These are phyloP conservation scores for Mycena vulgaris DNA, from an alignment of 768 basidiomycete species.

Conservation along the genomic window DNA sequence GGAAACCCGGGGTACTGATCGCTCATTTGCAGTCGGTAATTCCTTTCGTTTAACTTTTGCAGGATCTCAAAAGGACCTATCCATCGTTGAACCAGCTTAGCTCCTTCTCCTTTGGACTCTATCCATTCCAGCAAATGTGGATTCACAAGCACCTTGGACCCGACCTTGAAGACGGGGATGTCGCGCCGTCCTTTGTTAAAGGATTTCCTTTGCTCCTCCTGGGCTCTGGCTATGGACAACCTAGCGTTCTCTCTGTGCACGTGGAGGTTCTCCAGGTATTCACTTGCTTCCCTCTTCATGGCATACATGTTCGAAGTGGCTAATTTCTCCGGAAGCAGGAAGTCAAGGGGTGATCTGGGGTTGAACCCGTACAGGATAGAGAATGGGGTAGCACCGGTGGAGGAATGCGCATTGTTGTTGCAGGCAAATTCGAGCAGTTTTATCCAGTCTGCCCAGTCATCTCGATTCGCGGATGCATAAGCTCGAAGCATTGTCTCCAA, in stretches of 20 bases:
- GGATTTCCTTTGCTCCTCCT: not conserved
- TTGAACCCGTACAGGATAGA: not conserved
- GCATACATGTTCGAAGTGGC: not conserved
- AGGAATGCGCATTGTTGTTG: not conserved
- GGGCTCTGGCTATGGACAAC: not conserved
- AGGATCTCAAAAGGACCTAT: conserved; percentile 1
- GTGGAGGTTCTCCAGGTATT: not conserved
- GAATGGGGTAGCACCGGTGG: not conserved
- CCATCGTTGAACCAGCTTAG: not conserved
- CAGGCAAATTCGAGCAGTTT: not conserved
- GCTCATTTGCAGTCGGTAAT: not conserved
- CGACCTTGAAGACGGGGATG: not conserved
- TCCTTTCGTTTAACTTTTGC: not conserved
- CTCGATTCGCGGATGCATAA: too few relatives aligned
- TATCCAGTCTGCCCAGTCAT: not conserved
- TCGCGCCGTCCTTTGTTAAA: not conserved
- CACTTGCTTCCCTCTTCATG: too few relatives aligned
- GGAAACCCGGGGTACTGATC: conserved; percentile 1
- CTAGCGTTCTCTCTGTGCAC: conserved; percentile 13
- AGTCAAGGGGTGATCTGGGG: not conserved
- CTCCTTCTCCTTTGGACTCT: not conserved
- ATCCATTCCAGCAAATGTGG: conserved; percentile 1
- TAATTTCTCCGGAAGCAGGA: not conserved
- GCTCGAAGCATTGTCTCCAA: too few relatives aligned
- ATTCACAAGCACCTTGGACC: not conserved